Evolutionary conservation across 768 basidiomycete genomes (phyloP).

Genomic region (Phlebiopsis gigantea): DNA sequence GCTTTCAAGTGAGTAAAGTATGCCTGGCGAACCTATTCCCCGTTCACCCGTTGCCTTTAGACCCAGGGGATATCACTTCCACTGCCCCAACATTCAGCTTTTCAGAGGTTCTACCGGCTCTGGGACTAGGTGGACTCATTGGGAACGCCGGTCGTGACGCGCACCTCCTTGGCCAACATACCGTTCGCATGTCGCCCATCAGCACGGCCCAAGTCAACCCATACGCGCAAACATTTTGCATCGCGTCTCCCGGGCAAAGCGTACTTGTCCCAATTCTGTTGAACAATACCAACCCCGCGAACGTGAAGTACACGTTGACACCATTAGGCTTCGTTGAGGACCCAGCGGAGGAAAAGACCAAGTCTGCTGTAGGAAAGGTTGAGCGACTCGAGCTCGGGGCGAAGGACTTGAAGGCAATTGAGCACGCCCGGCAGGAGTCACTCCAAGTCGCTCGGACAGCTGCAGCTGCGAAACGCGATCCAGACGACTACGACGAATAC

Average conservation of each 20-base stretch:
- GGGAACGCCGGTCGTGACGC: slow-evolving; percentile 38
- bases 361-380: slow-evolving; percentile 32
- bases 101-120: slow-evolving; percentile 30
- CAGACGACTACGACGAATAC: slow-evolving; percentile 61
- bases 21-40: background rate
- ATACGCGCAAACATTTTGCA: slow-evolving; percentile 65
- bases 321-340: slow-evolving; percentile 51
- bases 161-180: slow-evolving; percentile 81
- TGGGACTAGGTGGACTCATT: slow-evolving; percentile 49
- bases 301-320: slow-evolving; percentile 67
- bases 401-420: slow-evolving; percentile 65
- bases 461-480: slow-evolving; percentile 26
- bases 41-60: slow-evolving; percentile 6
- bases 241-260: slow-evolving; percentile 45
- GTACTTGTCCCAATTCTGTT: slow-evolving; percentile 79
- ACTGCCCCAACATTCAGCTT: slow-evolving; percentile 35
- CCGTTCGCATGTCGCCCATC: slow-evolving; percentile 88
- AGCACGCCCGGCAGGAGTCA: slow-evolving; percentile 49
- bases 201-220: slow-evolving; percentile 91
- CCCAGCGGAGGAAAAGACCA: slow-evolving; percentile 22
- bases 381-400: slow-evolving; percentile 51
- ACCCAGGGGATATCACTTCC: slow-evolving; percentile 12
- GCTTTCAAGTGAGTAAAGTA: background rate
- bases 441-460: slow-evolving; percentile 40
- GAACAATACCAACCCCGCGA: slow-evolving; percentile 80